These are phyloP conservation scores for Scytalidium sp. DNA, from an alignment of 2,329 filamentous ascomycete species.

Conservation along the genomic window DNA sequence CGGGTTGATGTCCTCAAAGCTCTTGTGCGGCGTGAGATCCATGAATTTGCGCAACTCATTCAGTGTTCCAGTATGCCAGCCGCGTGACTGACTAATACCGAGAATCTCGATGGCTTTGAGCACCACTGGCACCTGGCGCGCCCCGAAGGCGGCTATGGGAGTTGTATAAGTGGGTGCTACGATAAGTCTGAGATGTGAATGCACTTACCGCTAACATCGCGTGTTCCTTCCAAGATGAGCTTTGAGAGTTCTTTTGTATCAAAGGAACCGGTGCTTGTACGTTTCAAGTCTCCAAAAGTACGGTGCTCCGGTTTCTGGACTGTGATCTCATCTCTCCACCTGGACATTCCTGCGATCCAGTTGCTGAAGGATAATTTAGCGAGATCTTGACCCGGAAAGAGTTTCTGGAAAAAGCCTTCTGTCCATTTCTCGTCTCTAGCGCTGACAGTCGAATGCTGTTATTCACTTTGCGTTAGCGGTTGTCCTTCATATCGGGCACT, in stretches of 20 bases:
- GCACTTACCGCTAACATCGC: slow-evolving; percentile 61
- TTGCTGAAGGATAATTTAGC: slow-evolving; percentile 61
- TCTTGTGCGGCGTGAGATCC: slow-evolving; percentile 67
- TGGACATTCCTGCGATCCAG: slow-evolving; percentile 58
- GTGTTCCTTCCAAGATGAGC: slow-evolving; percentile 64
- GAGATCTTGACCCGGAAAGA: slow-evolving; percentile 43
- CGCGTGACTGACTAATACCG: slow-evolving; percentile 70
- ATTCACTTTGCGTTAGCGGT: slow-evolving; percentile 62
- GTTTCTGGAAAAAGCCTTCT: not conserved
- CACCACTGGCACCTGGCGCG: not conserved
- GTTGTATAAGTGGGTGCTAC: too few species aligned
- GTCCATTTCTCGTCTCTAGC: not conserved
- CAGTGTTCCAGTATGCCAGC: slow-evolving; percentile 67
- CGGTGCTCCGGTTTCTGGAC: slow-evolving; percentile 62
- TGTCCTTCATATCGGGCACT: slow-evolving; percentile 73
- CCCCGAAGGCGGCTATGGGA: too few species aligned
- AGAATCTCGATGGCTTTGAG: slow-evolving; percentile 66
- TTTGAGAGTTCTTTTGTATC: slow-evolving; percentile 72
- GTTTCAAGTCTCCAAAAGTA: slow-evolving; percentile 62
- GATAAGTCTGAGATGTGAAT: too few species aligned
- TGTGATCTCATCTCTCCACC: slow-evolving; percentile 7
- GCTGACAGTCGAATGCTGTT: not conserved
- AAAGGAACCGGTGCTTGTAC: slow-evolving; percentile 63
- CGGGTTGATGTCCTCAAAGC: slow-evolving; percentile 78
- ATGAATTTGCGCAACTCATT: slow-evolving; percentile 86